Evolutionary conservation across 768 basidiomycete species (phyloP).

Genomic region (Auriscalpium vulgare): DNA sequence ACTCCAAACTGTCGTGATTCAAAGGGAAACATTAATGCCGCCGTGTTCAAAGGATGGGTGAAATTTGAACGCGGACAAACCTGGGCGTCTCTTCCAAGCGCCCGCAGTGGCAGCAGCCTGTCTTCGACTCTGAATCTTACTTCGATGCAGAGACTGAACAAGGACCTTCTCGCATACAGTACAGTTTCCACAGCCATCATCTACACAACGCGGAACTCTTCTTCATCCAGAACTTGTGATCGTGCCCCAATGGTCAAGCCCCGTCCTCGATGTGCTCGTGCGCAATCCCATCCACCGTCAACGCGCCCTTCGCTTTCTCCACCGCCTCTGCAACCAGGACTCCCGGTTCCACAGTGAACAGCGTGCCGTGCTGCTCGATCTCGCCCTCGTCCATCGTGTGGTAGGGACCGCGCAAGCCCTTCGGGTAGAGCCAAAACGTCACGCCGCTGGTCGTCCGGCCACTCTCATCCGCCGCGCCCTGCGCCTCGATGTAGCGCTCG

Average conservation of each 20-base stretch:
- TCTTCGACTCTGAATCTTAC: too few species aligned
- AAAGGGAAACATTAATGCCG: too few species aligned
- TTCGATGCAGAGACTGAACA: too few species aligned
- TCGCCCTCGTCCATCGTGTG: constrained; percentile 7
- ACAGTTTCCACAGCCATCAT: too few species aligned
- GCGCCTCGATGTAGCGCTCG: neutral
- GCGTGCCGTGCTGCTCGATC: constrained; percentile 7
- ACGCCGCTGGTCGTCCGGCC: neutral
- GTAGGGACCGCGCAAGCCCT: constrained; percentile 7
- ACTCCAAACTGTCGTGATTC: too few species aligned
- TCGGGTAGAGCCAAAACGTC: constrained; percentile 12
- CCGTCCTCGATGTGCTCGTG: neutral
- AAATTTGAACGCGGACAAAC: too few species aligned
- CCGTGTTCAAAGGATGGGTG: too few species aligned
- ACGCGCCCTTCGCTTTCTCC: neutral
- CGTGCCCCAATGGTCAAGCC: neutral
- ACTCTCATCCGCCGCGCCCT: neutral
- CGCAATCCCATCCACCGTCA: neutral
- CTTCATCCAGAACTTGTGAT: too few species aligned
- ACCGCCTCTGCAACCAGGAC: neutral
- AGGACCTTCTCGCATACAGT: too few species aligned
- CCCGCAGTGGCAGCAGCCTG: too few species aligned
- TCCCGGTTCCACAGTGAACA: constrained; percentile 8
- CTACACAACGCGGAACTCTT: too few species aligned
- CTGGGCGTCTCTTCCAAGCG: too few species aligned